Evolutionary conservation across 2,329 filamentous ascomycete species (phyloP).

Genomic region (Hypoxylon sp.): DNA sequence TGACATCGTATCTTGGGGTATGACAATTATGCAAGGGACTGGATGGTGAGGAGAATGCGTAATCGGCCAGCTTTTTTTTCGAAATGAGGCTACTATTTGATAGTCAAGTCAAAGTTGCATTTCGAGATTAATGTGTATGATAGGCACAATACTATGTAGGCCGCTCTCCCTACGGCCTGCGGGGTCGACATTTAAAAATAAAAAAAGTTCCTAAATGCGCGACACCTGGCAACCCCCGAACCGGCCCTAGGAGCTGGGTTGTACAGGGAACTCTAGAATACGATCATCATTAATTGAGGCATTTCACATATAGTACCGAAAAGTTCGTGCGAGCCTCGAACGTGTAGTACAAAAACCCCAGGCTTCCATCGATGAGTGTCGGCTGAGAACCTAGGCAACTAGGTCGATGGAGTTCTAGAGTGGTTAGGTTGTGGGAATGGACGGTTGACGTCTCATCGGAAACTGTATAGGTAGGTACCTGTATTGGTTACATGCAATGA

Average conservation of each 20-base stretch:
- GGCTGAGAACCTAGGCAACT: constrained; percentile 17
- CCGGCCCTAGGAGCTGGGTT: constrained; percentile 38
- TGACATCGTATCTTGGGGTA: constrained; percentile 49
- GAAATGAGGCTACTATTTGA: constrained; percentile 40
- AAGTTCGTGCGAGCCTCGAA: constrained; percentile 29
- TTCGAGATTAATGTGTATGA: constrained; percentile 16
- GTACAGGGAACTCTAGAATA: constrained; percentile 36
- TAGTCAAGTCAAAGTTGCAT: constrained; percentile 21
- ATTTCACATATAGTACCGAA: constrained; percentile 42
- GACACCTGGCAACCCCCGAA: constrained; percentile 42
- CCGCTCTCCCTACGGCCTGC: constrained; percentile 34
- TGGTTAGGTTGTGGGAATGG: constrained; percentile 6
- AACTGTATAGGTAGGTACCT: not conserved
- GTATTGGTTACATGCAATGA: constrained; percentile 21
- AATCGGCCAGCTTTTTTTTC: constrained; percentile 37
- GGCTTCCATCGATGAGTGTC: constrained; percentile 26
- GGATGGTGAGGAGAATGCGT: constrained; percentile 41
- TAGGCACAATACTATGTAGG: constrained; percentile 21
- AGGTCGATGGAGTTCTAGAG: constrained; percentile 23
- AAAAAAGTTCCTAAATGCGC: constrained; percentile 45
- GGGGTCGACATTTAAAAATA: constrained; percentile 34
- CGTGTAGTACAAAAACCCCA: constrained; percentile 26
- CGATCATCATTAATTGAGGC: constrained; percentile 41
- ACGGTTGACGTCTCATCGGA: constrained; percentile 24
- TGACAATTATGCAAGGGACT: constrained; percentile 54